Percentiles rank a stretch among this genome's conserved stretches.
These are phyloP conservation scores for Chaetoceros tenuissimus DNA, from an alignment of 108 stramenopile genomes.

Conservation along the genomic window DNA sequence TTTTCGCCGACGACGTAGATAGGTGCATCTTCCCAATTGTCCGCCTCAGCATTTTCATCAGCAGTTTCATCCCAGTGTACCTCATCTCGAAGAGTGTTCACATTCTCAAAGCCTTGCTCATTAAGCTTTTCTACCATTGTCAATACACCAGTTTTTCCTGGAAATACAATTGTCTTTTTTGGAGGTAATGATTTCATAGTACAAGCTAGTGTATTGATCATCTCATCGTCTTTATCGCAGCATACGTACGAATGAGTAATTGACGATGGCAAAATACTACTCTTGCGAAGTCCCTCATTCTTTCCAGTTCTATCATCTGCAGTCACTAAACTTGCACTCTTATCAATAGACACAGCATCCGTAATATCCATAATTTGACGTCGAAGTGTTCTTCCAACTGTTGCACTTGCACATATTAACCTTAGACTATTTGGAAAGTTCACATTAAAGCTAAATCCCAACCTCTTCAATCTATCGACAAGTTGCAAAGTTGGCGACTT, in stretches of 20 bases:
- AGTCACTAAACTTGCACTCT: conserved; percentile 46
- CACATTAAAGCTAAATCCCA: not conserved
- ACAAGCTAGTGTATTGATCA: conserved; percentile 23
- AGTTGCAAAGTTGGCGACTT: conserved; percentile 2
- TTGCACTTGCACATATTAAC: conserved; percentile 64
- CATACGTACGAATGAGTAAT: conserved; percentile 39
- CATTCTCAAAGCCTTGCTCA: conserved; percentile 26
- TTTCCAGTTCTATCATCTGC: conserved; percentile 58
- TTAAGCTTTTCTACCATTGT: conserved; percentile 26
- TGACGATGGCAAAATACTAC: conserved; percentile 44
- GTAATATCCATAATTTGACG: conserved; percentile 60
- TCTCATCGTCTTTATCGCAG: conserved; percentile 4
- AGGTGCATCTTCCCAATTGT: conserved; percentile 26
- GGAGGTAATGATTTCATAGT: conserved; percentile 17
- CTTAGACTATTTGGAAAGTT: conserved; percentile 13
- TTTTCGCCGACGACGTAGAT: conserved; percentile 56
- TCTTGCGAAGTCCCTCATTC: conserved; percentile 34
- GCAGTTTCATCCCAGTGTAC: conserved; percentile 6
- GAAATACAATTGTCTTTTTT: conserved; percentile 45
- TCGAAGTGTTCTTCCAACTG: conserved; percentile 62
- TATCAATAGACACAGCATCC: conserved; percentile 47
- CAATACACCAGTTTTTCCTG: conserved; percentile 52
- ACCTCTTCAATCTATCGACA: not conserved
- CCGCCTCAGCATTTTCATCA: not conserved
- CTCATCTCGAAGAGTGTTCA: conserved; percentile 33